Conservation (phyloP, 495 filamentous ascomycete species). For the Corynascus novoguineensis region DNA sequence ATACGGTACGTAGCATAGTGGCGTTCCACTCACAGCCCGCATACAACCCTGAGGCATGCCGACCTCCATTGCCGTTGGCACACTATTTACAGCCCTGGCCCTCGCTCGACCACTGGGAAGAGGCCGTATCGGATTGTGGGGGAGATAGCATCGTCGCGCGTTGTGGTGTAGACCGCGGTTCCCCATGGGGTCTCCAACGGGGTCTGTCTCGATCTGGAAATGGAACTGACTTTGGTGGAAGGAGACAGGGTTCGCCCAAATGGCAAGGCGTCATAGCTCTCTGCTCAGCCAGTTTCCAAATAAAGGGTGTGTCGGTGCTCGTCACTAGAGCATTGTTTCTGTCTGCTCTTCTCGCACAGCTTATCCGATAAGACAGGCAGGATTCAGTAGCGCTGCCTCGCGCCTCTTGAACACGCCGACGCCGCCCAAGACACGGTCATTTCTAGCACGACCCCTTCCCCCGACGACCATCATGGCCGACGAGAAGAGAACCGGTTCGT, state of each 20-base stretch:
- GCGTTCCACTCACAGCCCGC: no score
- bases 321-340: no score
- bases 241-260: neutral
- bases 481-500: constrained; percentile 14
- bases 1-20: no score
- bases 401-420: neutral
- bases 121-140: neutral
- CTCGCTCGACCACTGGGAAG: no score
- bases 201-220: neutral
- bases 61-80: constrained; percentile 13
- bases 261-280: neutral
- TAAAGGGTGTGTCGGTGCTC: no score
- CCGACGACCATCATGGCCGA: constrained; percentile 15
- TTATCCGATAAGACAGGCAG: neutral
- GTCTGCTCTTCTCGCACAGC: neutral
- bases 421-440: neutral
- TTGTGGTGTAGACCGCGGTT: neutral
- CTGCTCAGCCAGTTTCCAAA: neutral
- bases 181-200: constrained; percentile 6
- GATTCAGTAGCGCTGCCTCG: constrained; percentile 4
- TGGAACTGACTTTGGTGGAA: neutral
- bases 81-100: neutral
- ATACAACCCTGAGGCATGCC: constrained; percentile 1
- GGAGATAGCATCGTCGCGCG: neutral
- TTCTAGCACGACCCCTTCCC: neutral